Base-by-base conservation (phyloP, 192 early-diverging fungal genomes). In the Chytriomyces sp. region DNA sequence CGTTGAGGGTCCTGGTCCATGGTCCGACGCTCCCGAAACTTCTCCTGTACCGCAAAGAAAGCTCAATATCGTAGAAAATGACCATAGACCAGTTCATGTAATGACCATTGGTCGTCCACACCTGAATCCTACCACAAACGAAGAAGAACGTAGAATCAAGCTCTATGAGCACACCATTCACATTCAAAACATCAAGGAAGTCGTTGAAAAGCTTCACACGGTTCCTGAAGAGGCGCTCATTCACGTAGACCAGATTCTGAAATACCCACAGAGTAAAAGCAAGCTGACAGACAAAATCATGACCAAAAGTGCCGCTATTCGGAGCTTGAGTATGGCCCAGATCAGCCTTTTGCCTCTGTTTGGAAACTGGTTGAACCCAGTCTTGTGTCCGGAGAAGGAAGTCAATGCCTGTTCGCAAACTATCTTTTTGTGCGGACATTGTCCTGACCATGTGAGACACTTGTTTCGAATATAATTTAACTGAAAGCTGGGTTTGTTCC, bases 231-330 rank as follows among this genome's bases (percentile, higher is more conserved):
- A 28, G 17, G 64, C 44, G 19, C 44, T 66, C 8, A 12, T 66
- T 17, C 10, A 32, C 25, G 44, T 66, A 7, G 64, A 66, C 31
- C 32, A 19, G 10, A 52, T 66, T 22, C 64, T 66, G 22, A 34
- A 32, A 52, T 38, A 32, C 19, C 66, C 66, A 10, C 17, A 55
- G 12, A 31, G 25, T 5, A 30, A 53, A 36, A 39, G 22, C 33
- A 68, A 68, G 44, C 49, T 68, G 44, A 53, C 66, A 1, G 66
- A 68, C 33, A 68, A 55, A 55, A 28, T 56, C 17, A 26, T 68
- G 53, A n/a, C 66, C 4, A 14, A 37, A 55, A 17, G 32, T n/a
- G 49, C 66, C 12, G 66, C 66, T n/a, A 55, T 68, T 37, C 12
- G 7, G 34, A 25, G 34, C 1, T n/a, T 68, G 4, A 22, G 22